Evolutionary conservation across 1,284 basidiomycete species (phyloP).

Genomic region (Hymenochaete sp.): DNA sequence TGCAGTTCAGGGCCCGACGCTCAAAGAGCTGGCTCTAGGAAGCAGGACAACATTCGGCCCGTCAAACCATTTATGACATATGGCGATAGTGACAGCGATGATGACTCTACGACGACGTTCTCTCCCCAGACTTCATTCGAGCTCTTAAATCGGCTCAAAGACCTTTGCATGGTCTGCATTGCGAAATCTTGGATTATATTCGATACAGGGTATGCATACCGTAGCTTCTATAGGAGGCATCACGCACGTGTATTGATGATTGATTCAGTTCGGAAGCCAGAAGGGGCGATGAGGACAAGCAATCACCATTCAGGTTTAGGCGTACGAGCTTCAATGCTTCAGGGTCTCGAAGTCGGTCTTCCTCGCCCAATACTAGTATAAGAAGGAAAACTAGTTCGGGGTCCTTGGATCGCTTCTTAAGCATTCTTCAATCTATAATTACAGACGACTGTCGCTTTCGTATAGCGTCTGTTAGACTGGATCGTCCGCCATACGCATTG

Average conservation of each 20-base stretch:
- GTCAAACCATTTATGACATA: slow-evolving; percentile 24
- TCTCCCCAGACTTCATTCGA: slow-evolving; percentile 54
- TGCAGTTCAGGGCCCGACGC: slow-evolving; percentile 23
- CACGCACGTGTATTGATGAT: slow-evolving; percentile 5
- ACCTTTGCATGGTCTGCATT: slow-evolving; percentile 47
- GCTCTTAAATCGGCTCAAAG: slow-evolving; percentile 51
- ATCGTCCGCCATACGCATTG: slow-evolving; percentile 54
- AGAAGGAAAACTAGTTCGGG: slow-evolving; percentile 37
- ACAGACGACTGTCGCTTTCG: slow-evolving; percentile 62
- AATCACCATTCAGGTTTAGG: slow-evolving; percentile 35
- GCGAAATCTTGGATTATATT: slow-evolving; percentile 53
- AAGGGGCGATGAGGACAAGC: too few species aligned
- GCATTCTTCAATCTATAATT: slow-evolving; percentile 51
- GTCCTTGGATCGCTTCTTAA: slow-evolving; percentile 51
- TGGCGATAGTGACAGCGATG: slow-evolving; percentile 38
- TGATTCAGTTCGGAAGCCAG: not conserved
- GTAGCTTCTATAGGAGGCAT: too few species aligned
- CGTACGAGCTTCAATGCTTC: slow-evolving; percentile 32
- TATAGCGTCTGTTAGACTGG: slow-evolving; percentile 43
- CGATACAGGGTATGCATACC: slow-evolving; percentile 33
- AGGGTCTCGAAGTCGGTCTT: slow-evolving; percentile 40
- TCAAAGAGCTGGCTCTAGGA: slow-evolving; percentile 16
- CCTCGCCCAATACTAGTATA: slow-evolving; percentile 32
- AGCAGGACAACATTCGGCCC: slow-evolving; percentile 11
- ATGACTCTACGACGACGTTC: slow-evolving; percentile 35